Evolutionary conservation across 176 grass and related monocot species (phyloP).

Genomic region (Oryza punctata): DNA sequence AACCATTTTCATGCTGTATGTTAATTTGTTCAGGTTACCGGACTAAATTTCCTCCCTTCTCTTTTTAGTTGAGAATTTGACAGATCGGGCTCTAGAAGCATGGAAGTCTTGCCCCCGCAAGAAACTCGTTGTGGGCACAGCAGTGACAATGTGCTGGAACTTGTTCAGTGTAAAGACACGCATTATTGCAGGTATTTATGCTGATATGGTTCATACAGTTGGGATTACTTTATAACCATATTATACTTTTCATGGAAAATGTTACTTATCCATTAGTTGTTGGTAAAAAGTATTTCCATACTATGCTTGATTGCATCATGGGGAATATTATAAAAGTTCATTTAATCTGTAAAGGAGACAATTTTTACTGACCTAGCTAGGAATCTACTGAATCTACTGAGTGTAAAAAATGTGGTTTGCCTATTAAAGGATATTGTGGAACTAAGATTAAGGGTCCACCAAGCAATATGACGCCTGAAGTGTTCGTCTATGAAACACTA

Average conservation of each 20-base stretch:
- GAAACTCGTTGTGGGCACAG: conserved; percentile 70
- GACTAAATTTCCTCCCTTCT: neutral
- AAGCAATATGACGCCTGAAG: neutral
- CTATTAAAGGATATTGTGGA: conserved; percentile 1
- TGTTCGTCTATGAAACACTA: neutral
- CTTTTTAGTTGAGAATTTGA: conserved; percentile 56
- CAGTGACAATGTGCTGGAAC: conserved; percentile 85
- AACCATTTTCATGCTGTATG: neutral
- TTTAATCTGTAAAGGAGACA: neutral
- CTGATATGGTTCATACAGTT: neutral
- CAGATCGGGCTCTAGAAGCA: conserved; percentile 45
- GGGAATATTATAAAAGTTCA: too few species aligned
- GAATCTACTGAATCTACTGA: neutral
- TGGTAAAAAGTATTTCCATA: neutral
- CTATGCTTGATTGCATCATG: neutral
- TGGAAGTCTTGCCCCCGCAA: conserved; percentile 89
- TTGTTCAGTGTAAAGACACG: conserved; percentile 77
- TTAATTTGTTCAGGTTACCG: neutral
- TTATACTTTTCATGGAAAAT: neutral
- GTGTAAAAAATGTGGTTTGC: neutral
- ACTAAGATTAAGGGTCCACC: neutral
- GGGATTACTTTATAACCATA: neutral
- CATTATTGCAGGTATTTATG: conserved; percentile 64
- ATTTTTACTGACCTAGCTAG: neutral
- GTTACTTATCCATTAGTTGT: neutral